phyloP scores from a whole-genome alignment of 2,329 filamentous ascomycete genomes.

The Aureobasidium sp. region DNA sequence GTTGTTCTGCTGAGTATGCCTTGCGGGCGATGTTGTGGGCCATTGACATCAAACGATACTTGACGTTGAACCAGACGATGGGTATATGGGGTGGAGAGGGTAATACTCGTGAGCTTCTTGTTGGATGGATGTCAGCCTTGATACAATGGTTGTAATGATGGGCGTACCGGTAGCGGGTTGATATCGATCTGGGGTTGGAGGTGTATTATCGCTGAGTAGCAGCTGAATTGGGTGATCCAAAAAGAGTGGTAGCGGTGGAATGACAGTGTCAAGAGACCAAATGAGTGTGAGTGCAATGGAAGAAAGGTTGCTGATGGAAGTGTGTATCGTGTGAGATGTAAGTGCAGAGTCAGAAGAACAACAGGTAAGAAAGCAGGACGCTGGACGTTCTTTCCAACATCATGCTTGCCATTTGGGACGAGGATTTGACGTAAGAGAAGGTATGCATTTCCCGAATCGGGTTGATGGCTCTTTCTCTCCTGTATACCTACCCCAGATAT shows the following conservation, averaged over 20 bases:
- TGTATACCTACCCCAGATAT: slow-evolving; percentile 8
- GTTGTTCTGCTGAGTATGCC: slow-evolving; percentile 32
- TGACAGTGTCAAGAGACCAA: slow-evolving; percentile 2
- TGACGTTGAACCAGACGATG: slow-evolving; percentile 1
- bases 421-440: background rate
- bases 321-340: background rate
- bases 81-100: background rate
- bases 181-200: background rate
- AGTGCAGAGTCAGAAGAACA: background rate
- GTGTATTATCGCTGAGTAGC: slow-evolving; percentile 6
- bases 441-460: background rate
- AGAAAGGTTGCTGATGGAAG: background rate
- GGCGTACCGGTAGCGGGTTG: background rate
- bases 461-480: background rate
- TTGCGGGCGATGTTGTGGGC: slow-evolving; percentile 24
- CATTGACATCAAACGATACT: slow-evolving; percentile 14
- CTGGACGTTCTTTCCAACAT: slow-evolving; percentile 3
- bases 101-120: slow-evolving; percentile 2
- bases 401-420: background rate
- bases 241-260: background rate
- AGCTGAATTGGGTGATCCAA: background rate
- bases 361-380: background rate
- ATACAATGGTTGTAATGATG: background rate
- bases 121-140: background rate
- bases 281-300: slow-evolving; percentile 10